Evolutionary conservation across 768 basidiomycete species (phyloP), one percentile per base, ranked within the genome.

Genomic region (Hypholoma fasciculare): DNA sequence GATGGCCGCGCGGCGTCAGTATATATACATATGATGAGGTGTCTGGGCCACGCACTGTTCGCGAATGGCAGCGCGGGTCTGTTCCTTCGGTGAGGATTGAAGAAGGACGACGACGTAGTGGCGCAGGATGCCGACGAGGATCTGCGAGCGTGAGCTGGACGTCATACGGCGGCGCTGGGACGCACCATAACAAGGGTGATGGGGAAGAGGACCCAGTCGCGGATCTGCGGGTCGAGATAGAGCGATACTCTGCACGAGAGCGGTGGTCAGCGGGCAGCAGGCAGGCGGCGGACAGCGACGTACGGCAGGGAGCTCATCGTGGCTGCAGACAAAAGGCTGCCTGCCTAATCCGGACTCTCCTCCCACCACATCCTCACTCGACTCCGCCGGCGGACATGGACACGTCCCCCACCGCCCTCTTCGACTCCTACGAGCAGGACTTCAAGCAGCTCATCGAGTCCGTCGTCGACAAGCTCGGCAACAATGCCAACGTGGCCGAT

Each of bases 101-200:
- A 99, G 84, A 4, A 97, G 82, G 44, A 91, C 70, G 8, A 95
- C 88, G 13, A 98, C 88, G 74, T 98, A 96, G 71, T 98, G 95
- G 60, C 97, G 80, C 23, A 98, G 78, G 46, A 98, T 80, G 26
- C 97, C 96, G 40, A 97, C 94, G 48, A 97, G 79, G 65, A 97
- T 91, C 95, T 96, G 43, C 3, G 11, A 8, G 12, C 17, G 30
- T 54, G 23, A 58, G 30, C 20, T 12, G 34, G 54, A 44, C 13
- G 52, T 30, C 7, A 30, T 8, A 36, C 7, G 8, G 27, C 16
- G 36, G 43, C 50, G 38, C 30, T 54, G 61, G 53, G 60, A 75
- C 84, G 66, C 61, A 93, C 96, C 95, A 97, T 97, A 70, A 98
- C 94, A 61, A 97, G 78, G 52, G 95, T 98, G 75, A 98, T 97